Base-by-base conservation (phyloP, 73 alveolate species). In the Blepharisma stoltei region DNA sequence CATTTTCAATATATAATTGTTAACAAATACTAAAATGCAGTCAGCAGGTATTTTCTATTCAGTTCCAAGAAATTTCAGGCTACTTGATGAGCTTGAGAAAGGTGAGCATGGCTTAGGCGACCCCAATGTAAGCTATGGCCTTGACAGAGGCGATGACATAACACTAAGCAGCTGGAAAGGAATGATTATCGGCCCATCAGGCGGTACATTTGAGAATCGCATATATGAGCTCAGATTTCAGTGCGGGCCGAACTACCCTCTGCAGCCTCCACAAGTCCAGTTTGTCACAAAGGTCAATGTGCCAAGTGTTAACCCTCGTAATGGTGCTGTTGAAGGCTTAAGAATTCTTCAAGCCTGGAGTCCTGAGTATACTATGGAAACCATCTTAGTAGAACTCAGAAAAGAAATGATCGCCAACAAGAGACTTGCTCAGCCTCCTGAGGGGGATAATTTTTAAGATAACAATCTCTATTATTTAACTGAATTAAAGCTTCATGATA, bases 151-250 rank as follows among this genome's bases (percentile, higher is more conserved):
- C 23, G 94, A 86, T 60, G 99, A 95, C 79, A 92, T 83, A 88
- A 77, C 95, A 50, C 85, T 95, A 89, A 95, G 97, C 52, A 78
- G 91, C 88, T 95, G 99, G 99, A 95, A 89, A 82, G 99, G 99
- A 23, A 93, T 97, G 80, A 95, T 95, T 55, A 79, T 92, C 32
- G 98, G 97, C n/a, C 97, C 97, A 37, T 86, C 90, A 54, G 92
- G 84, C 70, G 67, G 75, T 76, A 55, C 55, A 52, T 83, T 65
- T 78, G 98, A 92, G 78, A 86, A 85, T 71, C 82, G 98, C 66
- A 89, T 95, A 49, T 95, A 93, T 89, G 84, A 88, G 84, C 83
- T 95, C 77, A 81, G 82, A 78, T 88, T 95, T 78, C 79, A 75
- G 49, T 93, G 98, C 77, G 99, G 97, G 20, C 89, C 88, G 8